These are phyloP conservation scores for Picochlorum sp. DNA, from an alignment of 139 green algal species.

Conservation along the genomic window DNA sequence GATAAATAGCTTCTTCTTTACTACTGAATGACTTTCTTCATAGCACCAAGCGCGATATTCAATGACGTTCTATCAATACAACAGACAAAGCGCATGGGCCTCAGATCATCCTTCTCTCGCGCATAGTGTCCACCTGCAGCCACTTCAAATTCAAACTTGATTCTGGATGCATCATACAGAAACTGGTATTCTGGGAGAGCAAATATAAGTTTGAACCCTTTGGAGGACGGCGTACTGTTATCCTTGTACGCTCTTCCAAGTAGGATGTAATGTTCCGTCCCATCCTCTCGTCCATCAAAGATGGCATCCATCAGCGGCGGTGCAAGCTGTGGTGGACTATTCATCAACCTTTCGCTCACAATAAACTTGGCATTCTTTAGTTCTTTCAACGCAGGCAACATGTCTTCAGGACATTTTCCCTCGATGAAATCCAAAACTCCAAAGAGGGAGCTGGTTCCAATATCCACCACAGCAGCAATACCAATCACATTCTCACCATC, in stretches of 20 bases:
- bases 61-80: constrained; percentile 29
- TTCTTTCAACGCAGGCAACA: constrained; percentile 22
- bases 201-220: constrained; percentile 51
- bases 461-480: constrained; percentile 18
- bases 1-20: too few relatives aligned
- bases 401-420: not conserved
- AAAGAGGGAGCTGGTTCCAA: constrained; percentile 24
- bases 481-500: constrained; percentile 77
- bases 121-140: constrained; percentile 24
- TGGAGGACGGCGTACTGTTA: constrained; percentile 18
- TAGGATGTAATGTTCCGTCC: constrained; percentile 52
- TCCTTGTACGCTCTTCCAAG: constrained; percentile 55
- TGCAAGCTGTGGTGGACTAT: constrained; percentile 70
- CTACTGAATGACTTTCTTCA: too few relatives aligned
- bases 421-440: constrained; percentile 56
- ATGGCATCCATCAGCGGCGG: constrained; percentile 74
- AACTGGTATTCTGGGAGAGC: constrained; percentile 80
- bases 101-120: constrained; percentile 48
- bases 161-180: constrained; percentile 53
- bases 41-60: not conserved
- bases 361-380: constrained; percentile 51
- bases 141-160: constrained; percentile 59
- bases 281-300: constrained; percentile 61
- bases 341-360: constrained; percentile 82
- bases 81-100: constrained; percentile 44